phyloP scores from a whole-genome alignment of 495 filamentous ascomycete species.

The Hypomontagnella submonticulosa region DNA sequence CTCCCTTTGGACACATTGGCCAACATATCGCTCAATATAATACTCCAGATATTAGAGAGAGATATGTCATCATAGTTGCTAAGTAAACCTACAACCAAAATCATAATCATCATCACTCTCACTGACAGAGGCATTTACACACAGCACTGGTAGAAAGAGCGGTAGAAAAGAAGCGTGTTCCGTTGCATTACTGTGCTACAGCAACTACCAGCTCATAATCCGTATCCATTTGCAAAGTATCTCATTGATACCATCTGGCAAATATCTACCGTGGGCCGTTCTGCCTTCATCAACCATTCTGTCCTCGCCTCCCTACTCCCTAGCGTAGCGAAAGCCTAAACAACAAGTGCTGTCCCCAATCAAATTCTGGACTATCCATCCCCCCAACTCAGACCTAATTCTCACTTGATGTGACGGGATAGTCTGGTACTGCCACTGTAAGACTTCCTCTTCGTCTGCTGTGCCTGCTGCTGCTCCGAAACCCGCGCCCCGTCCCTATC shows the following conservation, averaged over 20 bases:
- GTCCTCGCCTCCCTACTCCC: too few species aligned
- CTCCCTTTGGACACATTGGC: too few species aligned
- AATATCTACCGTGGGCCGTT: too few species aligned
- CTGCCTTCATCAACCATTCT: neutral
- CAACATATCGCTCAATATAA: too few species aligned
- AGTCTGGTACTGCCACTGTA: slow-evolving; percentile 20
- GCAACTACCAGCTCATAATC: too few species aligned
- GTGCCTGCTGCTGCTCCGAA: neutral
- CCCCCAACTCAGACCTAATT: neutral
- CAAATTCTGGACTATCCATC: neutral
- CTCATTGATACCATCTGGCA: too few species aligned
- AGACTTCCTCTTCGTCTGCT: slow-evolving; percentile 11
- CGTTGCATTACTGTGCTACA: slow-evolving; percentile 16
- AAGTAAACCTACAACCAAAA: slow-evolving; percentile 15
- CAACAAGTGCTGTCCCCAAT: neutral
- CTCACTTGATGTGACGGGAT: slow-evolving; percentile 20
- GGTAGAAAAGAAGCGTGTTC: neutral
- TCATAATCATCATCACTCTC: neutral
- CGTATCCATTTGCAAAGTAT: too few species aligned
- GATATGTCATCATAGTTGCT: slow-evolving; percentile 4
- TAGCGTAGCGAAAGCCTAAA: neutral
- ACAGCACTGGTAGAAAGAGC: neutral
- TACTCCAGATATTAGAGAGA: too few species aligned
- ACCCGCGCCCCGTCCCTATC: neutral
- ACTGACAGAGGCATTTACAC: neutral